Base-by-base conservation (phyloP, 1,139 yeast species). In the Casaregolazyma lundiana region DNA sequence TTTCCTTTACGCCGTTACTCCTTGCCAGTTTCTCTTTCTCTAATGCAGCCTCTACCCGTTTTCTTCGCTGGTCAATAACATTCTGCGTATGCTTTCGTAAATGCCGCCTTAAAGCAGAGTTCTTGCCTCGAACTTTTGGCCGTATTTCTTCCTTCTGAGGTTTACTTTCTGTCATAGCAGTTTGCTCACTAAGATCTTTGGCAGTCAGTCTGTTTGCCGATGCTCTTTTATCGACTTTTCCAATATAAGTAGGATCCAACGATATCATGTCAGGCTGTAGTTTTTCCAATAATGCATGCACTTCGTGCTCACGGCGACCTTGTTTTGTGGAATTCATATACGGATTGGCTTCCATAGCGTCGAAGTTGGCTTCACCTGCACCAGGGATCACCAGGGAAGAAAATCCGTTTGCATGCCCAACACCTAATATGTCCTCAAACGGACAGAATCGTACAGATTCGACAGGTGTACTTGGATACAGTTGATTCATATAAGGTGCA, bases 331-430 rank as follows among this genome's bases (percentile, higher is more conserved):
- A 82, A 18, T 94, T 78, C 68, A 88, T 96, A 69, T 76, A 94
- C 52, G 98, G 98, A 67, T 94, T 94, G 59, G 83, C 69, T 67
- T 94, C 98, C 61, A 89, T 70, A 2, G 98, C 90, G 71, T 94
- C 99, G 64, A 78, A 90, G 69, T 94, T 94, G 51, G 98, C 97
- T 69, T 94, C 98, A 72, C 98, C 99, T 43, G 97, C 73, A 35
- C 99, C 99, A 34, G 99, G 98, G 48, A 92, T 77, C 55, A 94
- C 84, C 48, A 94, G 60, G 18, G 94, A 84, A 20, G 84, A 78
- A 46, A 89, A 75, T 19, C 97, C 97, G 11, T 71, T 68, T 43
- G 78, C 75, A 62, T 89, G 95, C 2, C 97, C 97, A 6, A 85
- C 78, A 17, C 97, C 96, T 24, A 94, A 73, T 18, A 92, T 74